These are phyloP conservation scores for Alloascoidea hylecoeti DNA, from an alignment of 805 yeast genomes.

Conservation along the genomic window DNA sequence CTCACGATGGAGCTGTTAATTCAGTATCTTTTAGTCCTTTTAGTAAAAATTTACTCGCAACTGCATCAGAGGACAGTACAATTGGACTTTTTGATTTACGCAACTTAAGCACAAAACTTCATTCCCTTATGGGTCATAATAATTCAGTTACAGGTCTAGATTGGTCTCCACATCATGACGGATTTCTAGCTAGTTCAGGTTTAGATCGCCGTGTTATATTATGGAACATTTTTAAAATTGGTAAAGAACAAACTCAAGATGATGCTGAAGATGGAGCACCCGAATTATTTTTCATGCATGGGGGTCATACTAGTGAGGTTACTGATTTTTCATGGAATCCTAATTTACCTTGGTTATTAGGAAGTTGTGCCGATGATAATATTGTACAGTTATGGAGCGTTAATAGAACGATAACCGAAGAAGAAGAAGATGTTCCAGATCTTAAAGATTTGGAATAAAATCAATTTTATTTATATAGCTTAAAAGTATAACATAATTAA, in stretches of 20 bases:
- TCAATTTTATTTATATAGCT: too few relatives aligned
- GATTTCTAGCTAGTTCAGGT: constrained; percentile 54
- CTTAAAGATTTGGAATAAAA: neutral
- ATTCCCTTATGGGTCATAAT: constrained; percentile 71
- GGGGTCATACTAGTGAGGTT: constrained; percentile 74
- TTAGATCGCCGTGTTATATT: constrained; percentile 64
- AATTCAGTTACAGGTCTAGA: constrained; percentile 58
- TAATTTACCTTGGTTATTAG: constrained; percentile 59
- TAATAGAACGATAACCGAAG: neutral
- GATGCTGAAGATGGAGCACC: constrained; percentile 89
- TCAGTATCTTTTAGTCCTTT: constrained; percentile 52
- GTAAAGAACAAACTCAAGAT: constrained; percentile 75
- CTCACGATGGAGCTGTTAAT: constrained; percentile 31
- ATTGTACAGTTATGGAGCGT: constrained; percentile 41
- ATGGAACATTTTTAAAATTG: constrained; percentile 73
- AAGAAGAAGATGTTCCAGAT: neutral
- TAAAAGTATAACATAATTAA: too few relatives aligned
- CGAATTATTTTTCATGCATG: constrained; percentile 82
- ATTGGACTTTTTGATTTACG: constrained; percentile 55
- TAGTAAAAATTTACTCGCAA: constrained; percentile 44
- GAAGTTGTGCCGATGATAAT: constrained; percentile 48
- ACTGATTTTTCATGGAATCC: constrained; percentile 63
- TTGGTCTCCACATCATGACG: constrained; percentile 69
- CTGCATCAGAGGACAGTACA: constrained; percentile 58
- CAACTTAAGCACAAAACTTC: constrained; percentile 31